Evolutionary conservation across 1,139 yeast species (phyloP), one percentile per base, ranked within the genome.

Genomic region (Scheffersomyces segobiensis): DNA sequence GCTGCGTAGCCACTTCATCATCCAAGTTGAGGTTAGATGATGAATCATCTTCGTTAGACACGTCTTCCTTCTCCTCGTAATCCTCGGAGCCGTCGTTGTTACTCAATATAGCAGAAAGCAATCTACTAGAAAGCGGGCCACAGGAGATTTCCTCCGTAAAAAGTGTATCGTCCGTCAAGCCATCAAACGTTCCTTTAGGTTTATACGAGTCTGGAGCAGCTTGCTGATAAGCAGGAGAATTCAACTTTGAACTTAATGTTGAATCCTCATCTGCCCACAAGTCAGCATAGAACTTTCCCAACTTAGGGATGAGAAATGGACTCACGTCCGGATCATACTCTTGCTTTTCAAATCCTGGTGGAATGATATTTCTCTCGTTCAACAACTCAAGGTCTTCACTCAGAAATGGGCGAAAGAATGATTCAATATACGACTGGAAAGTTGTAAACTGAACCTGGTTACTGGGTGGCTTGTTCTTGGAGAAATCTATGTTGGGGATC

Each of bases 361-460:
- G 91, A 49, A 83, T 73, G 46, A 87, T 78, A 60, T 79, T 77
- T 61, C 86, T 86, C 62, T 86, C 88, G 62, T 85, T 85, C 56
- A 95, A 75, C 65, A 92, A 87, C 55, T 88, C 87, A 51, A 93
- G 70, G 69, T 95, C 99, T 49, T 93, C 97, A 62, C 89, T 97
- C 26, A 83, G 78, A 65, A 85, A 91, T 6, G 85, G 84, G 59
- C 97, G 81, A 74, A 89, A 93, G 70, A 85, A 95, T 47, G 95
- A 91, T 70, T 95, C 99, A 53, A 93, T 82, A 64, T 89, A 92
- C 0, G 95, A 77, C 62, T 91, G 89, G 71, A 91, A 96, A 0
- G 99, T 93, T 19, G 92, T 82, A 71, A 91, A 93, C 68, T 93
- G 98, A 21, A 95, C 96, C 75, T 95, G 99, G 71, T 91, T 93